A percentile compares a stretch with the other conserved stretches of the same genome.
Conservation (phyloP, 192 early-diverging fungal species). For the Geranomyces variabilis region DNA sequence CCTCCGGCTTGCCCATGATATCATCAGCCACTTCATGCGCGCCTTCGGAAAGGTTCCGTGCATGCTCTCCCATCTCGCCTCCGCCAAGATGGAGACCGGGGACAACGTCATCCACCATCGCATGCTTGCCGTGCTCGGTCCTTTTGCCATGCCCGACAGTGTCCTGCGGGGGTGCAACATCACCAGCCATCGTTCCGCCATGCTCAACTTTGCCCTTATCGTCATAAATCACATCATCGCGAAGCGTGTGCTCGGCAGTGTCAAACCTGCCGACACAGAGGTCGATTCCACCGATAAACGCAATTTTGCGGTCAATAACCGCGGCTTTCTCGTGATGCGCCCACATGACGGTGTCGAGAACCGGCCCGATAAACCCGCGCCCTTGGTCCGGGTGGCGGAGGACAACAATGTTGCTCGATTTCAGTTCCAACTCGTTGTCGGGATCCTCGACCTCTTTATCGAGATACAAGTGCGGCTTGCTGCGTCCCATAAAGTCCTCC, state of each 20-base stretch:
- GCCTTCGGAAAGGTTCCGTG: background rate
- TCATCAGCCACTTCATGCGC: background rate
- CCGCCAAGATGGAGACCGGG: background rate
- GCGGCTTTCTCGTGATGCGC: constrained; percentile 74
- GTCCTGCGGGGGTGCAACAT: background rate
- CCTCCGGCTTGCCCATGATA: background rate
- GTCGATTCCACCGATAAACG: constrained; percentile 86
- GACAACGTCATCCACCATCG: background rate
- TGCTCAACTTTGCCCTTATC: constrained; percentile 39
- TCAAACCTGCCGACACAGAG: constrained; percentile 87
- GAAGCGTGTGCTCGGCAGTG: constrained; percentile 74
- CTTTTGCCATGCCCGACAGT: background rate
- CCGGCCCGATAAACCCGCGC: constrained; percentile 37
- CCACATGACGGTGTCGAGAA: constrained; percentile 80
- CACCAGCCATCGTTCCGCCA: constrained; percentile 28
- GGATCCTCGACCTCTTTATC: constrained; percentile 74
- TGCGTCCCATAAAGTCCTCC: constrained; percentile 33
- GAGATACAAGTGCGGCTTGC: constrained; percentile 49
- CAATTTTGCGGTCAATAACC: constrained; percentile 74
- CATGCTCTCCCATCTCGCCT: no score
- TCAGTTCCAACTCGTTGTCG: constrained; percentile 69
- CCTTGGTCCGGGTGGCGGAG: constrained; percentile 81
- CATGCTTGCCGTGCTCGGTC: background rate
- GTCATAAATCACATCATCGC: constrained; percentile 64
- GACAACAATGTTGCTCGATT: constrained; percentile 75